phyloP scores from a whole-genome alignment of 139 green algal species.

The Micractinium sp. region DNA sequence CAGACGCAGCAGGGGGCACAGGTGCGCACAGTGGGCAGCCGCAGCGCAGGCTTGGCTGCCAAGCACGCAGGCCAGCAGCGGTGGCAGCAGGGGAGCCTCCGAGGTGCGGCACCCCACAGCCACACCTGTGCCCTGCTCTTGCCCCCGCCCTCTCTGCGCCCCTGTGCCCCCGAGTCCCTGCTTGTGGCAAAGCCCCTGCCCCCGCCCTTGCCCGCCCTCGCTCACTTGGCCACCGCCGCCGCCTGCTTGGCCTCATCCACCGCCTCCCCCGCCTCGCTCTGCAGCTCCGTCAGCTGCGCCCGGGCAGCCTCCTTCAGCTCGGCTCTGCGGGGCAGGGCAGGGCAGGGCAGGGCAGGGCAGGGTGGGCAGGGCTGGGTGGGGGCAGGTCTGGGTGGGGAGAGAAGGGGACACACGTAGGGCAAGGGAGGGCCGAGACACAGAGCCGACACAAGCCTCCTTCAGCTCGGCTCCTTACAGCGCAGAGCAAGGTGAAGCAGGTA shows the following conservation, averaged over 20 bases:
- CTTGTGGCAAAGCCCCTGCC: not conserved
- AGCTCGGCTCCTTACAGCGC: not conserved
- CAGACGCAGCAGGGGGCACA: not conserved
- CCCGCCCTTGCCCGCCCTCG: not conserved
- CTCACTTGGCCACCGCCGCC: not conserved
- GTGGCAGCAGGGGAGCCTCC: too few relatives aligned
- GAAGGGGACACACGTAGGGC: not conserved
- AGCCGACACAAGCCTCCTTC: too few relatives aligned
- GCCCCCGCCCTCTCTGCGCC: too few relatives aligned
- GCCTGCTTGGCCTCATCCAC: conserved; percentile 26
- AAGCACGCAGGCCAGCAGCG: not conserved
- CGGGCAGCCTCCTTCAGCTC: conserved; percentile 6
- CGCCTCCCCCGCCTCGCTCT: conserved; percentile 38
- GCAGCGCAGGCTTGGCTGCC: not conserved
- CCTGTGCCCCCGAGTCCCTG: too few relatives aligned
- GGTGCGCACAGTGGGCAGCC: not conserved
- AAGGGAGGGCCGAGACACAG: too few relatives aligned
- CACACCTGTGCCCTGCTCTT: too few relatives aligned
- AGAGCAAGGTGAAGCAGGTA: not conserved
- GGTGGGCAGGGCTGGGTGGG: not conserved
- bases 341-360: not conserved
- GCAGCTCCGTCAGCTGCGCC: conserved; percentile 40
- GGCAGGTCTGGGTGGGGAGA: not conserved
- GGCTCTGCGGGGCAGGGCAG: not conserved
- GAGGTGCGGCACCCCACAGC: too few relatives aligned